Conservation (phyloP, 1,284 basidiomycete genomes). For the Ustilago cynodontis region DNA sequence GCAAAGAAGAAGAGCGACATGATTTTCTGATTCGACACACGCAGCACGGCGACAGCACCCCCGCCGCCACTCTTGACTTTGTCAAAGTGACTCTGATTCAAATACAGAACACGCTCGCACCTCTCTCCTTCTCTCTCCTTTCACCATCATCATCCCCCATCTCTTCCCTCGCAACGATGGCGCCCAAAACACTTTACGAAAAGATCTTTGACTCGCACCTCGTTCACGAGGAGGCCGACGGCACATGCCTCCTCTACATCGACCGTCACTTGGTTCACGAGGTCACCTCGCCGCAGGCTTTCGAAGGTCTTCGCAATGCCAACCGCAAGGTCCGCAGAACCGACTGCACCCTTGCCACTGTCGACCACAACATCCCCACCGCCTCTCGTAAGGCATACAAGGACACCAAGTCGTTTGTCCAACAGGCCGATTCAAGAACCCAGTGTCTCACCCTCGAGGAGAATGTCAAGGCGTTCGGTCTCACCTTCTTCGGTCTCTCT, state of each 20-base stretch:
- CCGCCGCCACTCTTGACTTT: too few species aligned
- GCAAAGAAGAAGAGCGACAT: slow-evolving; percentile 11
- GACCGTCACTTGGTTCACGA: slow-evolving; percentile 69
- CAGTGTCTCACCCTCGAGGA: slow-evolving; percentile 68
- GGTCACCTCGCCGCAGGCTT: slow-evolving; percentile 68
- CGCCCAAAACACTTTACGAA: slow-evolving; percentile 63
- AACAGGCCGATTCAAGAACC: slow-evolving; percentile 65
- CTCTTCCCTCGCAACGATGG: slow-evolving; percentile 31
- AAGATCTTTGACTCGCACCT: slow-evolving; percentile 68
- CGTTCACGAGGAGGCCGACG: slow-evolving; percentile 63
- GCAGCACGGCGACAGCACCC: neutral
- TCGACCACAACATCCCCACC: slow-evolving; percentile 70
- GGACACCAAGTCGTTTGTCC: slow-evolving; percentile 67
- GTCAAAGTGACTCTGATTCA: neutral
- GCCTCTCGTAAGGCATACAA: slow-evolving; percentile 62
- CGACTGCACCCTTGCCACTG: slow-evolving; percentile 69
- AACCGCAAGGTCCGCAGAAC: slow-evolving; percentile 61
- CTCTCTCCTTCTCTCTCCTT: neutral
- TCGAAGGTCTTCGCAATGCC: slow-evolving; percentile 67
- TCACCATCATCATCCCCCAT: slow-evolving; percentile 16
- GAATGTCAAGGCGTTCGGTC: slow-evolving; percentile 67
- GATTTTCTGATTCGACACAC: slow-evolving; percentile 1
- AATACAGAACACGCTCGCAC: neutral
- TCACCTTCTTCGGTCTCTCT: slow-evolving; percentile 68
- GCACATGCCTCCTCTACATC: slow-evolving; percentile 67